Evolutionary conservation across 1,284 basidiomycete species (phyloP).

Genomic region (Cystobasidium slooffiae): DNA sequence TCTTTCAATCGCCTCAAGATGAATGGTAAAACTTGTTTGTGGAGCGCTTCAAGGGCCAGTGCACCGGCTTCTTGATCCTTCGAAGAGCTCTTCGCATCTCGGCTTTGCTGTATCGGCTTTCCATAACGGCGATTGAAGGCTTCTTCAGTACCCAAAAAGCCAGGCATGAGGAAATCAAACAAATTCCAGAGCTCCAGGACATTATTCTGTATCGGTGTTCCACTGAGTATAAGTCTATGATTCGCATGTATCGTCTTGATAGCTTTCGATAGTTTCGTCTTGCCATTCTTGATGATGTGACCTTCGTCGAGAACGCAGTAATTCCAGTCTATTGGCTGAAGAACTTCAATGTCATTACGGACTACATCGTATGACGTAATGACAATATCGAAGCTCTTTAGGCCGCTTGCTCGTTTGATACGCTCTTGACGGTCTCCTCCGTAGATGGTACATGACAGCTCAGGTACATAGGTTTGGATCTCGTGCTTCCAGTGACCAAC

Average conservation of each 20-base stretch:
- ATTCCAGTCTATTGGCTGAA: conserved; percentile 81
- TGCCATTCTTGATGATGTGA: conserved; percentile 97
- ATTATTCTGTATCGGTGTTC: conserved; percentile 99
- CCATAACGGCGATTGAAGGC: conserved; percentile 95
- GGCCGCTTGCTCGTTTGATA: conserved; percentile 67
- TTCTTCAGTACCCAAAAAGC: conserved; percentile 93
- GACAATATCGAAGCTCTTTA: conserved; percentile 79
- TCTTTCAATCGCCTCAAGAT: conserved; percentile 94
- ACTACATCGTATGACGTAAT: conserved; percentile 98
- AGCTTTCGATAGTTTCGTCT: conserved; percentile 95
- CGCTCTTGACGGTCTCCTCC: conserved; percentile 88
- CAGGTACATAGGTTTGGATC: conserved; percentile 88
- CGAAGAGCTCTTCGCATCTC: conserved; percentile 83
- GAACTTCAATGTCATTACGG: conserved; percentile 84
- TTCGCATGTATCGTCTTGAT: conserved; percentile 89
- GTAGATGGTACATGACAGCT: conserved; percentile 84
- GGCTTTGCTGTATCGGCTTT: conserved; percentile 92
- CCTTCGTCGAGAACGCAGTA: conserved; percentile 99
- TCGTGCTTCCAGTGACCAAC: conserved; percentile 99
- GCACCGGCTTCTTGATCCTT: conserved; percentile 93
- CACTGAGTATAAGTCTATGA: conserved; percentile 91
- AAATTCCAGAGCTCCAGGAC: conserved; percentile 97
- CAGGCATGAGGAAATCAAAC: conserved; percentile 99
- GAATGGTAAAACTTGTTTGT: conserved; percentile 99
- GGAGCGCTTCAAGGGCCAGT: conserved; percentile 89